Percentiles rank a stretch among this genome's conserved stretches.
phyloP scores from a whole-genome alignment of 495 filamentous ascomycete genomes.

The Neurospora sp. region DNA sequence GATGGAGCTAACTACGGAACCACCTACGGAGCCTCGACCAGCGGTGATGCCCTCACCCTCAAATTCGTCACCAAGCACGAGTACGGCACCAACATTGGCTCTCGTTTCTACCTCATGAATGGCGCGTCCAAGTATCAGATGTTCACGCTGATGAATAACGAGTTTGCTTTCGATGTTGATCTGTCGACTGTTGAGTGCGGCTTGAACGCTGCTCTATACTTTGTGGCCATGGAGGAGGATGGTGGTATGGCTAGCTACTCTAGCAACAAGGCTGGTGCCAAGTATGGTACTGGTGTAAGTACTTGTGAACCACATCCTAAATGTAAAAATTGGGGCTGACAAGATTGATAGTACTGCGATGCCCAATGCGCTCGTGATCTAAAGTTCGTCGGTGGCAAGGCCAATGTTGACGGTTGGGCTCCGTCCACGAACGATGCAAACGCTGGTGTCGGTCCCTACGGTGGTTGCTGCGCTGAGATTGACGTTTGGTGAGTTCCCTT shows the following conservation, averaged over 20 bases:
- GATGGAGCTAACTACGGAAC: constrained; percentile 39
- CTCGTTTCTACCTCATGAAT: constrained; percentile 50
- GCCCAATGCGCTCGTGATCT: constrained; percentile 46
- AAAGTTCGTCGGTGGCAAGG: constrained; percentile 45
- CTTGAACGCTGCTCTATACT: constrained; percentile 49
- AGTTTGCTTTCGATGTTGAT: constrained; percentile 53
- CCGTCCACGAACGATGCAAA: constrained; percentile 43
- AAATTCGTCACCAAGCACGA: constrained; percentile 50
- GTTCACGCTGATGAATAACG: constrained; percentile 46
- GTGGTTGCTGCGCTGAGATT: constrained; percentile 67
- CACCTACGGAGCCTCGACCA: constrained; percentile 39
- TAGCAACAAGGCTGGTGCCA: constrained; percentile 47
- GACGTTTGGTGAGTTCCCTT: constrained; percentile 40
- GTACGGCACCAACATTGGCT: constrained; percentile 42
- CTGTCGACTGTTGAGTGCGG: constrained; percentile 42
- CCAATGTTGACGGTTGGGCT: constrained; percentile 44
- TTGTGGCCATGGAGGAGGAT: constrained; percentile 47
- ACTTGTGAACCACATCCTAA: not conserved
- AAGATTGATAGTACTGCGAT: constrained; percentile 38
- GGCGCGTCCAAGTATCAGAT: constrained; percentile 44
- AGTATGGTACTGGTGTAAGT: constrained; percentile 44
- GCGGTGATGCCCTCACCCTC: constrained; percentile 38
- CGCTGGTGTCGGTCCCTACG: constrained; percentile 27
- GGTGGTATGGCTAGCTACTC: constrained; percentile 42
- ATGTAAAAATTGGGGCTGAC: not conserved